phyloP scores from a whole-genome alignment of 1,139 yeast species.

The Blastobotrys arbuscula region DNA sequence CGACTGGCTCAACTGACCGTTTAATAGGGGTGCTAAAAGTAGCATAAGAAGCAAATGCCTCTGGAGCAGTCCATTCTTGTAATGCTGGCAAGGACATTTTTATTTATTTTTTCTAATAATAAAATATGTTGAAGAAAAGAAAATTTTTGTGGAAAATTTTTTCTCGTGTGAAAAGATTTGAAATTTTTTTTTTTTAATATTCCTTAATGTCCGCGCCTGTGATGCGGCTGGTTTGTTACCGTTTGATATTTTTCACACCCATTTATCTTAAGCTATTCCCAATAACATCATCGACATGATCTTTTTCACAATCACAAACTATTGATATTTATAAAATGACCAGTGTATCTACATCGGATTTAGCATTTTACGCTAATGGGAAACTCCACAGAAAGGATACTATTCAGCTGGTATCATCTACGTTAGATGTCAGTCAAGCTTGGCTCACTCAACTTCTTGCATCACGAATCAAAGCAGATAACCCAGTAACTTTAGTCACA shows the following conservation, averaged over 20 bases:
- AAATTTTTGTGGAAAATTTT: slow-evolving; percentile 3
- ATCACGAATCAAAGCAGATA: slow-evolving; percentile 22
- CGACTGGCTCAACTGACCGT: slow-evolving; percentile 94
- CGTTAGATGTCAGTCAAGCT: slow-evolving; percentile 57
- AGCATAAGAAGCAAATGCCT: slow-evolving; percentile 29
- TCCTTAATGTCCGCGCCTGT: too few species aligned
- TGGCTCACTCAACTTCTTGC: slow-evolving; percentile 51
- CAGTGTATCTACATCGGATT: slow-evolving; percentile 11
- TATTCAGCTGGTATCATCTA: slow-evolving; percentile 48
- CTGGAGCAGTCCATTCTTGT: slow-evolving; percentile 30
- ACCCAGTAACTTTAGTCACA: slow-evolving; percentile 18
- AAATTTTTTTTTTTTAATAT: background rate
- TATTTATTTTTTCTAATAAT: background rate
- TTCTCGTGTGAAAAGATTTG: background rate
- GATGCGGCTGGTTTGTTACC: too few species aligned
- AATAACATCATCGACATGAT: too few species aligned
- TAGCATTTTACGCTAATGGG: slow-evolving; percentile 12
- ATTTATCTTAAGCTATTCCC: too few species aligned
- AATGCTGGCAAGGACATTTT: slow-evolving; percentile 25
- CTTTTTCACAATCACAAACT: too few species aligned
- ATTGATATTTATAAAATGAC: slow-evolving; percentile 12
- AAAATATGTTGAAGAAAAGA: background rate
- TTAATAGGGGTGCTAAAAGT: slow-evolving; percentile 60
- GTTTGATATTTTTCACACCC: too few species aligned
- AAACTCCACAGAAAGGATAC: background rate